Base-by-base conservation (phyloP, 148 eudicot genomes). In the Fallopia convolvulus region DNA sequence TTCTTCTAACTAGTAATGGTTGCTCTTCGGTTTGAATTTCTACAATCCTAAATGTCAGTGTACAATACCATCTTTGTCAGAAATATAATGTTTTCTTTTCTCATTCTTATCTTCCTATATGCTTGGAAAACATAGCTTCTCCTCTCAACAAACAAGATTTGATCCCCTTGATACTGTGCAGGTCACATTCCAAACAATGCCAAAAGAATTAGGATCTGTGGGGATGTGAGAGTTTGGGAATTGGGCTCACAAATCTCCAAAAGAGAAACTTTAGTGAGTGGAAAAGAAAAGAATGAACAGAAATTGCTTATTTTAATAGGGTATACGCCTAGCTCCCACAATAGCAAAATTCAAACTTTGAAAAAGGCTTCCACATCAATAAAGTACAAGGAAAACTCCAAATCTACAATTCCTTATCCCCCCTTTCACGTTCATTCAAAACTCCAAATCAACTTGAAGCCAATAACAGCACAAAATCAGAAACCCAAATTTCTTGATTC, bases 191-290 rank as follows among this genome's bases (percentile, higher is more conserved):
- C 60, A 55, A 5, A 55, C 18, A 55, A 18, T 55, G 60, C 60
- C 60, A 55, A 18, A 55, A n/a, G 20, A 17, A 55, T 55, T 15
- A n/a, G 60, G 8, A 44, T 44, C 5, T 55, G 60, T 55, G 60
- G 60, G 60, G 60, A 55, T 55, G 60, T 8, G 60, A 55, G 32
- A 21, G 66, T 23, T 60, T 60, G 66, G 66, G 32, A 60, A 60
- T 60, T 60, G 66, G 66, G 66, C 66, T 60, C 66, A 23, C 66
- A 60, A 60, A 9, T 60, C 66, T 60, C 66, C 66, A 60, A 23
- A 70, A 70, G 2, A 7, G 8, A 33, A 70, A 66, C 72, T 66
- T 70, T 70, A 36, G 72, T 66, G 72, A 15, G 72, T 26, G 41
- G 72, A 32, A 66, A 36, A 66, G 23, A 66, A 66, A 26, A 36